Evolutionary conservation across 2,329 filamentous ascomycete genomes (phyloP), one percentile per base, ranked within the genome.

Genomic region (Rachicladosporium sp.): DNA sequence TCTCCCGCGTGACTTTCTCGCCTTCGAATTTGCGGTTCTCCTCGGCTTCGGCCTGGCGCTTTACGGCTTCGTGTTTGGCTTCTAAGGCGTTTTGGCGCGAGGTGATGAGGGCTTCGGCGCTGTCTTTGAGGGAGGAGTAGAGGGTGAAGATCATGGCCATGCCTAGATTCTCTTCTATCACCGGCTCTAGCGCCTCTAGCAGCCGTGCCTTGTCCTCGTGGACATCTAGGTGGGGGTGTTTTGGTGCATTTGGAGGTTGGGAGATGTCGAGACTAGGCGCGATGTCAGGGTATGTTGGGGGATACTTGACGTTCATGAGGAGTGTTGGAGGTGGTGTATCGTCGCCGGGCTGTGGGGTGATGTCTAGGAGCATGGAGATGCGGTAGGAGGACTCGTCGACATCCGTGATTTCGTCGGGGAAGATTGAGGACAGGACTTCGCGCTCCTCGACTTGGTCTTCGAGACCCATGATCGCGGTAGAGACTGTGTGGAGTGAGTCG

Each of bases 71-170:
- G 37, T 62, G 65, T 37, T 65, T 51, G 1, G 68, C 71, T 49
- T 75, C 65, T 10, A 70, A 73, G 6, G 70, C 81, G 42, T 76
- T 75, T 54, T 78, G 76, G 34, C 91, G 78, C 46, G 86, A 78
- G 10, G 71, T 64, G 49, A 96, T 78, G 43, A 98, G 73, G 50
- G 79, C 72, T 66, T 98, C 91, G n/a, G 88, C 89, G 37, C 75
- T 72, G 43, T 98, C 91, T 59, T 95, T 96, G 44, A 98, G 66
- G 0, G 82, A 77, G 10, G 82, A 85, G 39, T 93, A 82, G 15
- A 98, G 68, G 0, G 89, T 86, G 63, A 96, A 98, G 1, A 98
- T 68, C 91, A 98, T 98, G 40, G 87, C 84, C 81, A 96, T 96
- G 46, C 91, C 91, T 43, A 96, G 65, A 51, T 88, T 96, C 61